Conservation (phyloP, 1,139 yeast species). For the Scheffersomyces segobiensis region DNA sequence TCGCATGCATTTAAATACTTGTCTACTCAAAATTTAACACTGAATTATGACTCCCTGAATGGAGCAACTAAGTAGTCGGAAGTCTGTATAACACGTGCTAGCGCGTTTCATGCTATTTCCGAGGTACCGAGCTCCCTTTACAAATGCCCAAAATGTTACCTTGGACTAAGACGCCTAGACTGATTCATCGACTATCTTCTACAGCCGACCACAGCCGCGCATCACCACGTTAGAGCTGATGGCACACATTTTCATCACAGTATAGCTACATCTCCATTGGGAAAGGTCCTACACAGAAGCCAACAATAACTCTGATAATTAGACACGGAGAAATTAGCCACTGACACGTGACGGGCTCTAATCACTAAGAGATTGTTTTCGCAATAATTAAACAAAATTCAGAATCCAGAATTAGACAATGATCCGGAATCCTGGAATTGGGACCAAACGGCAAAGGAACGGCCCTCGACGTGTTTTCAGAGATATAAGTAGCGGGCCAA, state of each 20-base stretch:
- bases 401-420: background rate
- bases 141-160: background rate
- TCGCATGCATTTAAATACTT: background rate
- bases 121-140: background rate
- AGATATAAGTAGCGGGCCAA: background rate
- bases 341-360: constrained; percentile 13
- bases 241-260: background rate
- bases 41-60: background rate
- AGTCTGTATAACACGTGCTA: background rate
- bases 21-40: background rate
- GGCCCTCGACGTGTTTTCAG: background rate
- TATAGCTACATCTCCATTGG: background rate
- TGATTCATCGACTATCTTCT: background rate
- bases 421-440: background rate
- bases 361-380: constrained; percentile 2
- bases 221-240: background rate
- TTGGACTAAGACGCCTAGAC: background rate
- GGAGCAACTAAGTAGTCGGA: background rate
- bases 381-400: background rate
- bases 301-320: background rate
- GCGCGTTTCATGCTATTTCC: background rate
- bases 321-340: constrained; percentile 6
- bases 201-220: background rate
- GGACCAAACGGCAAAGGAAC: background rate
- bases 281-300: background rate